Evolutionary conservation across 257 asterid genomes (phyloP).

Genomic region (Solanum peruvianum): DNA sequence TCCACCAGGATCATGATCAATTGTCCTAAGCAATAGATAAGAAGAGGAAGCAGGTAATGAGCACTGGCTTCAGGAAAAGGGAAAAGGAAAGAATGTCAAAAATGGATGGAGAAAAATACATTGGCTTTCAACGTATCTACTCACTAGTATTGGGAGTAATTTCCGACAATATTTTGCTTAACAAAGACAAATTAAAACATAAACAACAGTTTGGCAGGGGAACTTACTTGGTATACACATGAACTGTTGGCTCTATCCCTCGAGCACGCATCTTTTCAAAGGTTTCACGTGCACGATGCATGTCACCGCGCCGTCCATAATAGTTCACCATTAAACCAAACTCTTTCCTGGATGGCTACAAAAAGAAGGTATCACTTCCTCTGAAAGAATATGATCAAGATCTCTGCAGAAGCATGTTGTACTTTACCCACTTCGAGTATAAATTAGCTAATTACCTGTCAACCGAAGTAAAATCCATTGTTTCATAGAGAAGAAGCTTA

Average conservation of each 20-base stretch:
- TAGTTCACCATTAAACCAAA: conserved; percentile 88
- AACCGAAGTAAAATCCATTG: not conserved
- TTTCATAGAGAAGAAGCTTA: not conserved
- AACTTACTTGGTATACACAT: conserved; percentile 83
- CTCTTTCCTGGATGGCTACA: conserved; percentile 97
- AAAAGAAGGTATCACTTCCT: conserved; percentile 14
- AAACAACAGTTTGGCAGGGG: conserved; percentile 7
- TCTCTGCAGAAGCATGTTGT: not conserved
- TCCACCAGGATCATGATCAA: not conserved
- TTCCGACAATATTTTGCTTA: not conserved
- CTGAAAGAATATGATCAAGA: conserved; percentile 1
- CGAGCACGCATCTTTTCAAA: conserved; percentile 95
- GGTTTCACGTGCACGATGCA: conserved; percentile 94
- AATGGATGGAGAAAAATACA: not conserved
- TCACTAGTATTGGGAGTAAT: not conserved
- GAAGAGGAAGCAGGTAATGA: not conserved
- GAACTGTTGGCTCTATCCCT: conserved; percentile 87
- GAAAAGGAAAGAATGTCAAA: not conserved
- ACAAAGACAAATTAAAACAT: not conserved
- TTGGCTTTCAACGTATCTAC: not conserved
- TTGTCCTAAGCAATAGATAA: not conserved
- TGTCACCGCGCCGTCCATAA: conserved; percentile 91
- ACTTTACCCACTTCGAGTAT: not conserved
- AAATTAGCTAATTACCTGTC: not conserved
- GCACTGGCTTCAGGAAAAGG: not conserved